phyloP scores from a whole-genome alignment of 2,329 filamentous ascomycete species.

The Alternaria arborescens region DNA sequence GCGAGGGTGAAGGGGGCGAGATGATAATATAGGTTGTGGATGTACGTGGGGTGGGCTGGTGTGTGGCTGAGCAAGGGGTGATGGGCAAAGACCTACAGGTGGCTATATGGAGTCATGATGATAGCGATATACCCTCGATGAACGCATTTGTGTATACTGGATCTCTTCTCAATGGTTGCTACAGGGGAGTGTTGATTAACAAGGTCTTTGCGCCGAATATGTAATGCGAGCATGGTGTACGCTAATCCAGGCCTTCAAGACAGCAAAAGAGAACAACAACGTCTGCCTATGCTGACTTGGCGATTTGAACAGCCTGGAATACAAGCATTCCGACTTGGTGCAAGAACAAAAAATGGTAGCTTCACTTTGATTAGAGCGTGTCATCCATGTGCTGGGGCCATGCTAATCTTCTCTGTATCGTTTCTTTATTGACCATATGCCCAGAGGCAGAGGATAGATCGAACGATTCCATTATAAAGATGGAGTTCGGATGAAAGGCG shows the following conservation, averaged over 20 bases:
- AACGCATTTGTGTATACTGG: not conserved
- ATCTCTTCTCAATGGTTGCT: fast-evolving
- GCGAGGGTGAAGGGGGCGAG: conserved; percentile 24
- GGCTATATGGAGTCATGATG: not conserved
- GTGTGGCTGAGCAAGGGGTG: fast-evolving
- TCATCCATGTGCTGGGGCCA: conserved; percentile 65
- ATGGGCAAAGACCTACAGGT: not conserved
- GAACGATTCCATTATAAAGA: no score
- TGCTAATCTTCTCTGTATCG: conserved; percentile 54
- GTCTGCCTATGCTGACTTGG: no score
- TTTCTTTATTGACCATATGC: conserved; percentile 11
- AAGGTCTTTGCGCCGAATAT: no score
- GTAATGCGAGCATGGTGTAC: fast-evolving
- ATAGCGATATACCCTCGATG: not conserved
- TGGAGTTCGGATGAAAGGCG: fast-evolving
- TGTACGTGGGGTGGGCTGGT: not conserved
- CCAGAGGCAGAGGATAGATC: no score
- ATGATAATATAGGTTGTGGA: conserved; percentile 38
- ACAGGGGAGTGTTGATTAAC: fast-evolving
- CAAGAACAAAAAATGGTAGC: no score
- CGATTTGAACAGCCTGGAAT: no score
- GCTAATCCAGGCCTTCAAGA: fast-evolving
- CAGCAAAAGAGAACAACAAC: no score
- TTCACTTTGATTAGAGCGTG: no score
- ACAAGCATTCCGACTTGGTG: no score